Conservation (phyloP, 2,329 filamentous ascomycete species). For the Drechslerella stenobrocha region DNA sequence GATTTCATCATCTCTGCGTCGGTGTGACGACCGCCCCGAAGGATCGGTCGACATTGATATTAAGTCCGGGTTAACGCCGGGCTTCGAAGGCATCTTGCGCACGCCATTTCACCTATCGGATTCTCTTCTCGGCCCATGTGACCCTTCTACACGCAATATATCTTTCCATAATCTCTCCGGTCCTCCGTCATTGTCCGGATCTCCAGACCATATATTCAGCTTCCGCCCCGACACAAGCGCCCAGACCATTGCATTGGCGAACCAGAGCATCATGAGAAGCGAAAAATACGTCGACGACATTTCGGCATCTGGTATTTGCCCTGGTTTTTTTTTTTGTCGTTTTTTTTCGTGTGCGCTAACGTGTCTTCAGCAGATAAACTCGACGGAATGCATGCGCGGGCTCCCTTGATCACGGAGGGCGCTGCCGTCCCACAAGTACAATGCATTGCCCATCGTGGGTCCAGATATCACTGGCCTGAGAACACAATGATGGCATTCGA, state of each 20-base stretch:
- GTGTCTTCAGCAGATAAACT: slow-evolving; percentile 7
- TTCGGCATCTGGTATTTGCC: not conserved
- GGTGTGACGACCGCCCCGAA: not conserved
- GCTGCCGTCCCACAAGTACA: slow-evolving; percentile 24
- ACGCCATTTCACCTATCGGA: too few relatives aligned
- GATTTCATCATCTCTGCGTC: not conserved
- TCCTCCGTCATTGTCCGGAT: too few relatives aligned
- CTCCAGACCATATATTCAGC: too few relatives aligned
- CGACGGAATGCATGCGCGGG: slow-evolving; percentile 38
- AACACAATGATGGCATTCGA: slow-evolving; percentile 81
- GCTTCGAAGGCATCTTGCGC: too few relatives aligned
- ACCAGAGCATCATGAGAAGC: not conserved
- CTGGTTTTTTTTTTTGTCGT: not conserved
- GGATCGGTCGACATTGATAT: too few relatives aligned
- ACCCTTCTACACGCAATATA: too few relatives aligned
- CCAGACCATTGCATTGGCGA: too few relatives aligned
- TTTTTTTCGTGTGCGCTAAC: not conserved
- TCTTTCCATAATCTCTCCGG: too few relatives aligned
- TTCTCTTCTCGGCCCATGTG: too few relatives aligned
- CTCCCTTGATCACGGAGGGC: slow-evolving; percentile 24
- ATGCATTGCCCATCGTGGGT: slow-evolving; percentile 44
- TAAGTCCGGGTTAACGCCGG: too few relatives aligned
- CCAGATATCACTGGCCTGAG: slow-evolving; percentile 64
- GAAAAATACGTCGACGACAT: slow-evolving; percentile 1
- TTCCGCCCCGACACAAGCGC: too few relatives aligned